Percentiles rank a stretch among this genome's conserved stretches.
These are phyloP conservation scores for Knoxia roxburghii DNA, from an alignment of 257 asterid genomes.

Conservation along the genomic window DNA sequence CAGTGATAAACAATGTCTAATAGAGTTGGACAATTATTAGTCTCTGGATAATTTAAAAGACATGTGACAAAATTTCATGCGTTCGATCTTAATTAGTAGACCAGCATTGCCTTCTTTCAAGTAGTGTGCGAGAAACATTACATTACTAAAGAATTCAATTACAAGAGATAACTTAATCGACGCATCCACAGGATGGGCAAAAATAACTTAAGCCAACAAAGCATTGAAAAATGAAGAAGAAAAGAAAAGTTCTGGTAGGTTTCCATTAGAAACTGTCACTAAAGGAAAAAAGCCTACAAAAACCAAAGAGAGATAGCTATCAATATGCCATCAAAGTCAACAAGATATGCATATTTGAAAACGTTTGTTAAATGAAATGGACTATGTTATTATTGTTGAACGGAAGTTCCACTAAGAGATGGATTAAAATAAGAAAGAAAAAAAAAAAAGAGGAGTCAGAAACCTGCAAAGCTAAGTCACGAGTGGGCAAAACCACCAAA, in stretches of 20 bases:
- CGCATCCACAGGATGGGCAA: not conserved
- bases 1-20: not conserved
- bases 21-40: not conserved
- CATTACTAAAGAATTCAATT: not conserved
- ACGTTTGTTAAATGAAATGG: not conserved
- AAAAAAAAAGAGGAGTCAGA: not conserved
- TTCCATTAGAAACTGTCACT: not conserved
- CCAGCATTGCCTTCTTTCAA: not conserved
- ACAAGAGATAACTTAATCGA: not conserved
- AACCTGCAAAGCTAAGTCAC: slow-evolving; percentile 92
- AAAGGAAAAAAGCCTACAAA: too few relatives aligned
- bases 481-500: slow-evolving; percentile 88
- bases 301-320: too few relatives aligned
- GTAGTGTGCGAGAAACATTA: too few relatives aligned
- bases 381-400: too few relatives aligned
- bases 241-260: not conserved
- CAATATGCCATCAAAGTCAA: not conserved
- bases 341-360: not conserved
- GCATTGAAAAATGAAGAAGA: not conserved
- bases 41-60: not conserved
- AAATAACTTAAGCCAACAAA: not conserved
- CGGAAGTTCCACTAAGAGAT: not conserved
- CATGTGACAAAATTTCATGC: not conserved
- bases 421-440: not conserved
- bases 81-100: not conserved